These are phyloP conservation scores for Carex pumila DNA, from an alignment of 176 grass and related monocot species.

Conservation along the genomic window DNA sequence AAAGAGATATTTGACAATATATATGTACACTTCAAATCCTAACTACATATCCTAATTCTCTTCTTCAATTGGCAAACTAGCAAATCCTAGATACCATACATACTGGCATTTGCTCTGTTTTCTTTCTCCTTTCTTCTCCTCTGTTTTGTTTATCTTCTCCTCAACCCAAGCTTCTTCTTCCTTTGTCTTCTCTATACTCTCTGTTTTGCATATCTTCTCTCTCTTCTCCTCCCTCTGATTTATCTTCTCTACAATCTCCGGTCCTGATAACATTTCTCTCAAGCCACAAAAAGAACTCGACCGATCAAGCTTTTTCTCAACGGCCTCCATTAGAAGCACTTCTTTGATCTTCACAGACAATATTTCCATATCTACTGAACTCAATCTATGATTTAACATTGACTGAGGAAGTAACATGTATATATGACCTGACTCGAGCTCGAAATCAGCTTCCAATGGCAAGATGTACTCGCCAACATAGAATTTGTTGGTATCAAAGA, in stretches of 20 bases:
- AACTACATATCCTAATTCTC: not conserved
- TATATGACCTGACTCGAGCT: not conserved
- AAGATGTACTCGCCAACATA: not conserved
- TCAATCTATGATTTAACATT: not conserved
- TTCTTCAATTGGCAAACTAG: slow-evolving; percentile 5
- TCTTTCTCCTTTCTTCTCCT: not conserved
- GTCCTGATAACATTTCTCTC: not conserved
- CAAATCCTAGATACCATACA: slow-evolving; percentile 15
- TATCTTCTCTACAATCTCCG: not conserved
- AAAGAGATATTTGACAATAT: not conserved
- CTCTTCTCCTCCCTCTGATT: not conserved
- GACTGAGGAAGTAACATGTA: slow-evolving; percentile 8
- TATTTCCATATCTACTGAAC: not conserved
- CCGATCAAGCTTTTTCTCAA: not conserved
- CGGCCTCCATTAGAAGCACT: not conserved
- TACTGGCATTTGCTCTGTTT: not conserved
- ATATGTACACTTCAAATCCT: not conserved
- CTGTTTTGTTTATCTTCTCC: not conserved
- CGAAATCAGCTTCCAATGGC: not conserved
- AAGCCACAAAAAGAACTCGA: not conserved
- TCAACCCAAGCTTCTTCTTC: not conserved
- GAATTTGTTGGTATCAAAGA: slow-evolving; percentile 10
- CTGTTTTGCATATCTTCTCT: not conserved
- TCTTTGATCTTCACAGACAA: not conserved
- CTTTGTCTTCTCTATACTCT: not conserved